A percentile compares a stretch with the other conserved stretches of the same genome.
These are phyloP conservation scores for Penicillium turbatum DNA, from an alignment of 495 filamentous ascomycete species.

Conservation along the genomic window DNA sequence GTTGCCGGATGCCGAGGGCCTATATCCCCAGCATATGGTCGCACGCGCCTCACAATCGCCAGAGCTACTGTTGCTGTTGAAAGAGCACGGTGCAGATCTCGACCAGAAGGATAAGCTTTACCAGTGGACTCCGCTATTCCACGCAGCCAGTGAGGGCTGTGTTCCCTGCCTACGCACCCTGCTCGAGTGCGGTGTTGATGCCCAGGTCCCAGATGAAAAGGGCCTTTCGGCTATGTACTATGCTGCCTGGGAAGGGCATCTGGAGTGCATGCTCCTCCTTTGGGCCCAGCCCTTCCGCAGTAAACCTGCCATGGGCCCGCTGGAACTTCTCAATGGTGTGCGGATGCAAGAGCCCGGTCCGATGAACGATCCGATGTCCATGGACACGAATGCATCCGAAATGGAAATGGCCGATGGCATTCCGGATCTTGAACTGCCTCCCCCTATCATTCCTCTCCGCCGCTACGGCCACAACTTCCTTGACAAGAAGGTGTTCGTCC, in stretches of 20 bases:
- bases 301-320: constrained; percentile 25
- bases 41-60: constrained; percentile 83
- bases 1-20: constrained; percentile 87
- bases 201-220: constrained; percentile 82
- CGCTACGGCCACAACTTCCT: constrained; percentile 98
- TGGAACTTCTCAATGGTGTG: constrained; percentile 36
- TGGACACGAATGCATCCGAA: constrained; percentile 55
- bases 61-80: constrained; percentile 69
- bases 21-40: constrained; percentile 97
- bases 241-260: constrained; percentile 94
- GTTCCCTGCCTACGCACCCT: constrained; percentile 78
- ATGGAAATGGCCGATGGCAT: constrained; percentile 79
- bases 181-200: constrained; percentile 67
- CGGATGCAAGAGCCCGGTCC: constrained; percentile 32
- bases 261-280: constrained; percentile 89
- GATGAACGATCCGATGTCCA: constrained; percentile 31
- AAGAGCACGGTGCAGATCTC: constrained; percentile 84
- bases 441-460: constrained; percentile 89
- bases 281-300: constrained; percentile 46
- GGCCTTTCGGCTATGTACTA: constrained; percentile 94
- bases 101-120: constrained; percentile 93
- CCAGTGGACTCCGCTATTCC: constrained; percentile 94
- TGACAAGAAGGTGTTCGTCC: constrained; percentile 91
- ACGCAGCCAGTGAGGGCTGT: constrained; percentile 94
- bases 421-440: constrained; percentile 85